Base-by-base conservation (phyloP, 2,329 filamentous ascomycete species). In the Chaetomiaceae sp. region DNA sequence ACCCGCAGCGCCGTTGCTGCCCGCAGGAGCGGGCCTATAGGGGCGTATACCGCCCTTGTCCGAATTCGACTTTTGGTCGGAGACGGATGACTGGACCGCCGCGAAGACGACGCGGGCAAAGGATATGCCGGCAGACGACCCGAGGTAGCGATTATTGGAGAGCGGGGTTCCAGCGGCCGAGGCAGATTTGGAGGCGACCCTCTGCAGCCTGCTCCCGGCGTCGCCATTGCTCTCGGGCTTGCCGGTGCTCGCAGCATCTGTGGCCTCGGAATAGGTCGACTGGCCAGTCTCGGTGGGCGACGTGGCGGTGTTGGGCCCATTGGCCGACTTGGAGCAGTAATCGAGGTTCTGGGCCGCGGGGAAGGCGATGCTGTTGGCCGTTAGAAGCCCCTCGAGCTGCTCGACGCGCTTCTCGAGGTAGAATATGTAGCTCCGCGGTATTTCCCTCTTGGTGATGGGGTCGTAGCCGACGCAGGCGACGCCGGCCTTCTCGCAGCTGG, bases 381-480 rank as follows among this genome's bases (percentile, higher is more conserved):
- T 73, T 44, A 97, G 78, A 33, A 93, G 71, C 30, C 78, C 77
- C 68, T 97, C 92, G 25, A 97, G 81, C 69, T 93, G 88, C 55
- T 84, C 79, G 48, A 96, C 82, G 53, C 92, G 79, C 23, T 86
- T 88, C 68, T 97, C 92, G 53, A 97, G 83, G 66, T 96, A 97
- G 70, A 87, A 96, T 43, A 97, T 89, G 73, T 97, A 97, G 68
- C 86, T 90, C 69, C 91, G 81, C 44, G 92, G 92, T 52, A 97
- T 96, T 70, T 96, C 90, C 65, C 88, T 85, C 76, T 96, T 96
- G 20, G 89, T 95, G 64, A 96, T 96, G 30, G 92, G 91, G 66
- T 97, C 92, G 68, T 96, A 96, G 56, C 92, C 92, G 44, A 96
- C 89, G 67, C 93, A 97, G 59, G 87, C 85, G 40, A 95, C 88